A percentile compares a stretch with the other conserved stretches of the same genome.
Evolutionary conservation across 2,329 filamentous ascomycete genomes (phyloP).

Genomic region (Pezizomycotina sp.): DNA sequence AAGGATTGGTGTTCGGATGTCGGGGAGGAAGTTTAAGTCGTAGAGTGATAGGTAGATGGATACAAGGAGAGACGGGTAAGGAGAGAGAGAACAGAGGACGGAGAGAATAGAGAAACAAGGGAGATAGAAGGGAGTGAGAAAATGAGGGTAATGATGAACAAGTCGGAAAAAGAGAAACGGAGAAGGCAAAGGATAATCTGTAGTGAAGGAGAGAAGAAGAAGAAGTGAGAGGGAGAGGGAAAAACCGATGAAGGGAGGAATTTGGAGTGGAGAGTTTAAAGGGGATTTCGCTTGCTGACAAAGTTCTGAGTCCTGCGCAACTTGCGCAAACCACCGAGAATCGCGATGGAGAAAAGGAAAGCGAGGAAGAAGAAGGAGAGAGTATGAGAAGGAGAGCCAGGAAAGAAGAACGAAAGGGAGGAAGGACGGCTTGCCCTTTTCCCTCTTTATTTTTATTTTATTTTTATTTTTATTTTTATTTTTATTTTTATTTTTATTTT

Average conservation of each 20-base stretch:
- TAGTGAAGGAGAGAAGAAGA: no score
- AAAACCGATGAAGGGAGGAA: no score
- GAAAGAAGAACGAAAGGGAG: neutral
- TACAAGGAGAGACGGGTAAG: constrained; percentile 5
- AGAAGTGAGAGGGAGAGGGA: no score
- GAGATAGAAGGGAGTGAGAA: no score
- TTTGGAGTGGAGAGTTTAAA: no score
- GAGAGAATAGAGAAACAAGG: no score
- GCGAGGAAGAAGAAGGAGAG: constrained; percentile 1
- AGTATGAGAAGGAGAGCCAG: neutral
- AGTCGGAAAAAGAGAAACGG: no score
- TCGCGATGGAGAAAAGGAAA: no score
- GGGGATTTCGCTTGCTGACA: constrained; percentile 1
- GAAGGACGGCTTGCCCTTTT: neutral
- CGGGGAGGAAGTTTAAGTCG: neutral
- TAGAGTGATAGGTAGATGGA: constrained; percentile 2
- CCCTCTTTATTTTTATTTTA: constrained; percentile 1
- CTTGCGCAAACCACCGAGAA: no score
- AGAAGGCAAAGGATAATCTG: no score
- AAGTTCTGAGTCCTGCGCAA: no score
- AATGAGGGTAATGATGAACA: no score
- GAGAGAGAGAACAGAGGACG: neutral
- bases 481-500: neutral
- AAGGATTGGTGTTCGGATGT: neutral
- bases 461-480: neutral